phyloP scores from a whole-genome alignment of 371 early-diverging fungal genomes.

The Phascolomyces articulosus region DNA sequence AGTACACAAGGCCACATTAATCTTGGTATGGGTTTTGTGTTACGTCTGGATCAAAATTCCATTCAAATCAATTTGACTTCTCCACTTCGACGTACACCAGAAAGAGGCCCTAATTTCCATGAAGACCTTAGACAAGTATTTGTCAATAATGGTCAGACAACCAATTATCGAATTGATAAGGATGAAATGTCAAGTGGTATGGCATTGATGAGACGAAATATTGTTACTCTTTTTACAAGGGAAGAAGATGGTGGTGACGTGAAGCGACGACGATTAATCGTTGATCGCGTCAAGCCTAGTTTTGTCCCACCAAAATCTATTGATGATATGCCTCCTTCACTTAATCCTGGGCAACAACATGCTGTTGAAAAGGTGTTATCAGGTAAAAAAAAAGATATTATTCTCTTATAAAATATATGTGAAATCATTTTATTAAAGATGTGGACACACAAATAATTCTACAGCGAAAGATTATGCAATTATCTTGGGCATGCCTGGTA shows the following conservation, averaged over 20 bases:
- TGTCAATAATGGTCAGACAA: slow-evolving; percentile 3
- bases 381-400: slow-evolving; percentile 22
- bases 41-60: slow-evolving; percentile 40
- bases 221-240: slow-evolving; percentile 69
- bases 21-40: slow-evolving; percentile 79
- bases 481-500: slow-evolving; percentile 99
- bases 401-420: neutral
- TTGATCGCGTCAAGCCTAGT: slow-evolving; percentile 76
- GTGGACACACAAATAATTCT: no score
- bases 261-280: slow-evolving; percentile 71
- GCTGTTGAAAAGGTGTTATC: slow-evolving; percentile 63
- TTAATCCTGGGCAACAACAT: slow-evolving; percentile 72
- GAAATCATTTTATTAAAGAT: no score
- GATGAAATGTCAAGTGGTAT: slow-evolving; percentile 78
- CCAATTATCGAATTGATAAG: slow-evolving; percentile 80
- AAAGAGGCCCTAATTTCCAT: slow-evolving; percentile 49
- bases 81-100: slow-evolving; percentile 67
- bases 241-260: slow-evolving; percentile 46
- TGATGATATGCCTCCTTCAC: neutral
- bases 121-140: slow-evolving; percentile 10
- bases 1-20: slow-evolving; percentile 75
- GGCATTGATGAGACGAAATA: slow-evolving; percentile 70
- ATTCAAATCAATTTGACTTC: slow-evolving; percentile 68
- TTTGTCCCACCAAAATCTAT: slow-evolving; percentile 36
- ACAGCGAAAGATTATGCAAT: slow-evolving; percentile 88